Conservation (phyloP, 2,329 filamentous ascomycete species). For the Fusarium subtropicale region DNA sequence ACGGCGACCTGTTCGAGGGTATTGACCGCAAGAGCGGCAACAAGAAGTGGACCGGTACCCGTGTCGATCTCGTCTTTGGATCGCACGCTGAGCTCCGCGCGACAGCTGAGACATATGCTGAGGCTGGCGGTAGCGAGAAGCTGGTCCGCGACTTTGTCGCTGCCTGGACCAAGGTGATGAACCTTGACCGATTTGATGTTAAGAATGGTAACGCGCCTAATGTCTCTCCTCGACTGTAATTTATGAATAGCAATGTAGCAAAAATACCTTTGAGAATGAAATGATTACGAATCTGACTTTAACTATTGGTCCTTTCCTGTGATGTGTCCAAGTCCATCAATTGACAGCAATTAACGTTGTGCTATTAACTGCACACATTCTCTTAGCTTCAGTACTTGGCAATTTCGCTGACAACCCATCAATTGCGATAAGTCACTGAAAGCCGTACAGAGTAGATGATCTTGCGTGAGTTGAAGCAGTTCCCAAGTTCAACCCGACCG, state of each 20-base stretch:
- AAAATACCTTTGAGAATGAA: conserved; percentile 43
- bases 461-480: not conserved
- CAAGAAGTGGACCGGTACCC: conserved; percentile 77
- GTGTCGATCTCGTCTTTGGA: conserved; percentile 76
- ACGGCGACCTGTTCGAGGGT: conserved; percentile 70
- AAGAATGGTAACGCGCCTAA: conserved; percentile 10
- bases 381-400: not conserved
- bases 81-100: conserved; percentile 79
- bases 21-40: conserved; percentile 73
- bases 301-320: not conserved
- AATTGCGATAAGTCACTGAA: not conserved
- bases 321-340: not conserved
- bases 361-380: not conserved
- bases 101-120: conserved; percentile 75
- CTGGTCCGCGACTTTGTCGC: conserved; percentile 78
- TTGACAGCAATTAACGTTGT: not conserved
- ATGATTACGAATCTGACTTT: conserved; percentile 24
- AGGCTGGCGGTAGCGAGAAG: conserved; percentile 68
- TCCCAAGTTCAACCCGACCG: not conserved
- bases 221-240: conserved; percentile 40
- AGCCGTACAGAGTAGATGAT: not conserved
- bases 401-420: not conserved
- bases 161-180: conserved; percentile 81
- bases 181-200: conserved; percentile 76
- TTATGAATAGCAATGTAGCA: conserved; percentile 40